These are phyloP conservation scores for Blastobotrys buckinghamii DNA, from an alignment of 1,139 yeast genomes.

Conservation along the genomic window DNA sequence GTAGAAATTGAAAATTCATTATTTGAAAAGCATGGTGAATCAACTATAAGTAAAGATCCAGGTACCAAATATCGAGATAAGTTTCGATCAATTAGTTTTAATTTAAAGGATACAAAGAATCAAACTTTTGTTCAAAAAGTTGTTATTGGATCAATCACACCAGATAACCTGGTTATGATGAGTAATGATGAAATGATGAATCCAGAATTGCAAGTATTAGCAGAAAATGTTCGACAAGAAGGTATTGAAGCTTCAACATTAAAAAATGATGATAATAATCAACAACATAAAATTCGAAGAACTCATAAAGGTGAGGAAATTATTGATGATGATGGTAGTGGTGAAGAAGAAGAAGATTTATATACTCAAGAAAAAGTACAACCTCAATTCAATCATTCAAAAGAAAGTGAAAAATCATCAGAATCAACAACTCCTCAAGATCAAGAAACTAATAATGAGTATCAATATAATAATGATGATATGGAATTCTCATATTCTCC, in stretches of 20 bases:
- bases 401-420: background rate
- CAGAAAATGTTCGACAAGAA: slow-evolving; percentile 66
- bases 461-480: slow-evolving; percentile 11
- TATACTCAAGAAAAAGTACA: background rate
- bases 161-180: slow-evolving; percentile 50
- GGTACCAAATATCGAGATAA: slow-evolving; percentile 45
- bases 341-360: slow-evolving; percentile 31
- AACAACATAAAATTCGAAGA: slow-evolving; percentile 59
- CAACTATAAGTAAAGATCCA: slow-evolving; percentile 13
- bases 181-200: slow-evolving; percentile 62
- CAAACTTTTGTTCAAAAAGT: slow-evolving; percentile 43
- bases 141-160: slow-evolving; percentile 42
- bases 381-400: background rate
- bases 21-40: slow-evolving; percentile 33
- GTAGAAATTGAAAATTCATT: slow-evolving; percentile 38
- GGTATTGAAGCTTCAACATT: slow-evolving; percentile 59
- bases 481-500: slow-evolving; percentile 24
- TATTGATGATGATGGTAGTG: slow-evolving; percentile 39
- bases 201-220: slow-evolving; percentile 64
- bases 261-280: slow-evolving; percentile 37
- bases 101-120: slow-evolving; percentile 49
- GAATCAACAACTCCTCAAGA: background rate
- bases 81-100: slow-evolving; percentile 48
- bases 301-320: slow-evolving; percentile 87
- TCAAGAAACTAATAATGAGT: slow-evolving; percentile 4